Conservation (phyloP, 371 early-diverging fungal genomes). For the Zopfochytrium polystomum region DNA sequence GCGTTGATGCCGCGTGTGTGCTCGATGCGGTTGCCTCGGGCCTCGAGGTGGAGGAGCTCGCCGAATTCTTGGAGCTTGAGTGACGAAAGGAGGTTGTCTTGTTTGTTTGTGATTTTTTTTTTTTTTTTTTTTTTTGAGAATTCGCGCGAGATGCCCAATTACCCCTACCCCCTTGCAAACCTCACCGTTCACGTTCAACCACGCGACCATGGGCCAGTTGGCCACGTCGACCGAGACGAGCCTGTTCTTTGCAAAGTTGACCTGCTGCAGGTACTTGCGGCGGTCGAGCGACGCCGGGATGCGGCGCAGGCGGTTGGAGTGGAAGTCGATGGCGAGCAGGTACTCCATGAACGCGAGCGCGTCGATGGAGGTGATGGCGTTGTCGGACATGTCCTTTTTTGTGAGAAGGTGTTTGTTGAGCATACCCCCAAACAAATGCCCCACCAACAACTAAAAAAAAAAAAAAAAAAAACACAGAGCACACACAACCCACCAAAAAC, state of each 20-base stretch:
- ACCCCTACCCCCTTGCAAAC: too few species aligned
- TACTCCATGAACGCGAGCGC: constrained; percentile 39
- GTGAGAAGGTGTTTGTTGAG: not conserved
- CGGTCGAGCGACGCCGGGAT: constrained; percentile 40
- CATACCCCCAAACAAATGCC: too few species aligned
- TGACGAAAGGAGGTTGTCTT: constrained; percentile 43
- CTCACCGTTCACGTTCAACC: constrained; percentile 48
- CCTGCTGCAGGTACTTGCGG: constrained; percentile 46
- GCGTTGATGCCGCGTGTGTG: constrained; percentile 26
- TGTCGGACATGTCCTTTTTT: constrained; percentile 38
- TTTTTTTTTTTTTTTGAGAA: too few species aligned
- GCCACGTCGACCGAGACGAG: constrained; percentile 30
- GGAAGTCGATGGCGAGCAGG: constrained; percentile 41
- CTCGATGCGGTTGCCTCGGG: constrained; percentile 36
- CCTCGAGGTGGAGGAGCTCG: constrained; percentile 44
- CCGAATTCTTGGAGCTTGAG: constrained; percentile 39
- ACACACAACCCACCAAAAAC: constrained; percentile 28
- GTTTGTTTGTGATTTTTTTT: too few species aligned
- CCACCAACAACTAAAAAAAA: not conserved
- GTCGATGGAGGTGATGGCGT: constrained; percentile 34
- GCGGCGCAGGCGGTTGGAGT: constrained; percentile 32
- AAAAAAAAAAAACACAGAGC: constrained; percentile 4
- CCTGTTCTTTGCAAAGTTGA: constrained; percentile 42
- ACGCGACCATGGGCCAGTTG: constrained; percentile 42
- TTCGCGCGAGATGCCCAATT: too few species aligned